A percentile compares a stretch with the other conserved stretches of the same genome.
phyloP scores from a whole-genome alignment of 2,329 filamentous ascomycete species.

The Cladophialophora yegresii region DNA sequence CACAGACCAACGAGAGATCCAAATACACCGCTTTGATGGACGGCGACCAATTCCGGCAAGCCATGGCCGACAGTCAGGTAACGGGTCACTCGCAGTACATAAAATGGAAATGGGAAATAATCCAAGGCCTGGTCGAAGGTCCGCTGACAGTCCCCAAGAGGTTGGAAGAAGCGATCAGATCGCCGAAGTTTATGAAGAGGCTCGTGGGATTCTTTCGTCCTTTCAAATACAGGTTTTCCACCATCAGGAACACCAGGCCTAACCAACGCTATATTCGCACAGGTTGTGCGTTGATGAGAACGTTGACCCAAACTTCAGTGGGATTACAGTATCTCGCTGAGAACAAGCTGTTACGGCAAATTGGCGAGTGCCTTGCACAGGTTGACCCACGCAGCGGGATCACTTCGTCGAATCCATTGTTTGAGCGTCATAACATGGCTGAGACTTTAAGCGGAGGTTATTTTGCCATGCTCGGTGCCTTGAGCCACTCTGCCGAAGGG shows the following conservation, averaged over 20 bases:
- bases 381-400: constrained; percentile 76
- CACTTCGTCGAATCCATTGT: constrained; percentile 78
- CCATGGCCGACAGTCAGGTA: constrained; percentile 74
- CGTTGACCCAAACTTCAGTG: constrained; percentile 80
- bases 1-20: constrained; percentile 52
- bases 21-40: constrained; percentile 65
- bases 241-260: constrained; percentile 83
- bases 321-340: constrained; percentile 83
- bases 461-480: constrained; percentile 84
- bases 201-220: constrained; percentile 93
- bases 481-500: constrained; percentile 80
- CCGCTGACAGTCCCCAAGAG: constrained; percentile 88
- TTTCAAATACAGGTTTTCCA: constrained; percentile 94
- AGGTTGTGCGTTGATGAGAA: constrained; percentile 84
- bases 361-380: constrained; percentile 93
- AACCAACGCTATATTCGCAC: constrained; percentile 92
- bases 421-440: constrained; percentile 78
- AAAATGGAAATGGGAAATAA: constrained; percentile 98
- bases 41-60: constrained; percentile 62
- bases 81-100: constrained; percentile 84
- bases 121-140: constrained; percentile 87
- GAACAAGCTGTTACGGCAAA: constrained; percentile 88
- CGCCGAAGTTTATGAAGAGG: constrained; percentile 93
- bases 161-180: constrained; percentile 89
- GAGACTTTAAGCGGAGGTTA: constrained; percentile 92